Evolutionary conservation across 2,329 filamentous ascomycete genomes (phyloP).

Genomic region (Fusarium nanum): DNA sequence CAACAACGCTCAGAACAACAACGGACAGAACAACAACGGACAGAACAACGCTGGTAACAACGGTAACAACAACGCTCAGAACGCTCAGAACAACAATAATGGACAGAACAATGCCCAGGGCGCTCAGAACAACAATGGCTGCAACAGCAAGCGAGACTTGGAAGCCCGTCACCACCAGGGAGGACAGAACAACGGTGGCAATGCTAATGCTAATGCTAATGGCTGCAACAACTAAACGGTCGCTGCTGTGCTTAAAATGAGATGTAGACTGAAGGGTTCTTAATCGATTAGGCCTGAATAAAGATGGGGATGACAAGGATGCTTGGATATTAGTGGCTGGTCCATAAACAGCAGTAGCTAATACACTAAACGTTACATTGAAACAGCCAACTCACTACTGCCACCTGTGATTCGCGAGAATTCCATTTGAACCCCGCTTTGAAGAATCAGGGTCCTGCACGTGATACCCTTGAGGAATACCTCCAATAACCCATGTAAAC

Average conservation of each 20-base stretch:
- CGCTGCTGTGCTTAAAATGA: neutral
- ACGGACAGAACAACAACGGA: neutral
- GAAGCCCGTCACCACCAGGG: slow-evolving; percentile 15
- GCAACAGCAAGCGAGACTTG: slow-evolving; percentile 11
- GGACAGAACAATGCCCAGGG: neutral
- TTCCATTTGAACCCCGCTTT: neutral
- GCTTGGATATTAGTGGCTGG: neutral
- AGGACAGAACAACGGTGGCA: neutral
- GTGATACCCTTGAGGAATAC: slow-evolving; percentile 11
- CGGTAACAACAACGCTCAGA: neutral
- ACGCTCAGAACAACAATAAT: neutral
- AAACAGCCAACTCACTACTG: neutral
- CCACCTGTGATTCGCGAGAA: neutral
- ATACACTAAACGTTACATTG: neutral
- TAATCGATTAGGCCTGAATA: neutral
- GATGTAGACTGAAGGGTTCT: neutral
- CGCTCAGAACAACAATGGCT: neutral
- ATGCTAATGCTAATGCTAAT: slow-evolving; percentile 3
- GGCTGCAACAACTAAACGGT: slow-evolving; percentile 16
- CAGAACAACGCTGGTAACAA: neutral
- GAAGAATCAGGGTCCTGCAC: slow-evolving; percentile 14
- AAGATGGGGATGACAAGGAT: neutral
- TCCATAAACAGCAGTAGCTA: slow-evolving; percentile 3
- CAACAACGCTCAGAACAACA: neutral
- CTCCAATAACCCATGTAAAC: neutral